Evolutionary conservation across 495 filamentous ascomycete genomes (phyloP).

Genomic region (Bombardia bombarda): DNA sequence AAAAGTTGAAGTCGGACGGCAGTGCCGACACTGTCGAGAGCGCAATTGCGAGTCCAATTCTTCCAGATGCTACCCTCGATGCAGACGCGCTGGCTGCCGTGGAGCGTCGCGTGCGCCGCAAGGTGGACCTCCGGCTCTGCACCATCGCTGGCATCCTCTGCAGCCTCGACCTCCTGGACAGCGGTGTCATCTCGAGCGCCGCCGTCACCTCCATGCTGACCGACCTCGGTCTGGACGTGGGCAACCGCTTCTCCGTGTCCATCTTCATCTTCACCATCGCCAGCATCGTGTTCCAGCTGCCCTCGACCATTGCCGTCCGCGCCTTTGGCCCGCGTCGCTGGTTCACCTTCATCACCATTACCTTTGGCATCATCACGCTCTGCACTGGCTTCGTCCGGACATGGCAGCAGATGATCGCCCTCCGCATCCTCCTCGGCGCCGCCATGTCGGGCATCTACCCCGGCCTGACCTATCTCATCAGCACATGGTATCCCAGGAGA

Average conservation of each 20-base stretch:
- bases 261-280: conserved; percentile 77
- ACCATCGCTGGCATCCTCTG: conserved; percentile 68
- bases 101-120: conserved; percentile 44
- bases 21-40: too few relatives aligned
- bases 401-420: conserved; percentile 67
- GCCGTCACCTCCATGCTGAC: conserved; percentile 66
- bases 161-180: conserved; percentile 63
- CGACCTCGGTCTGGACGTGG: conserved; percentile 54
- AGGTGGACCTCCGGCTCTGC: conserved; percentile 67
- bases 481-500: conserved; percentile 61
- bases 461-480: conserved; percentile 62
- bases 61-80: neutral
- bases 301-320: conserved; percentile 62
- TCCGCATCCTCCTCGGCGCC: conserved; percentile 64
- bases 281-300: conserved; percentile 67
- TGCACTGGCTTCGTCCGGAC: conserved; percentile 62
- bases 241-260: conserved; percentile 59
- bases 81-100: neutral
- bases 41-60: neutral
- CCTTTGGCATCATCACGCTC: conserved; percentile 64
- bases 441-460: conserved; percentile 64
- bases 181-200: conserved; percentile 68
- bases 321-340: conserved; percentile 59
- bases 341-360: conserved; percentile 60
- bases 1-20: too few relatives aligned